Evolutionary conservation across 1,284 basidiomycete genomes (phyloP).

Genomic region (Ustilago loliicola): DNA sequence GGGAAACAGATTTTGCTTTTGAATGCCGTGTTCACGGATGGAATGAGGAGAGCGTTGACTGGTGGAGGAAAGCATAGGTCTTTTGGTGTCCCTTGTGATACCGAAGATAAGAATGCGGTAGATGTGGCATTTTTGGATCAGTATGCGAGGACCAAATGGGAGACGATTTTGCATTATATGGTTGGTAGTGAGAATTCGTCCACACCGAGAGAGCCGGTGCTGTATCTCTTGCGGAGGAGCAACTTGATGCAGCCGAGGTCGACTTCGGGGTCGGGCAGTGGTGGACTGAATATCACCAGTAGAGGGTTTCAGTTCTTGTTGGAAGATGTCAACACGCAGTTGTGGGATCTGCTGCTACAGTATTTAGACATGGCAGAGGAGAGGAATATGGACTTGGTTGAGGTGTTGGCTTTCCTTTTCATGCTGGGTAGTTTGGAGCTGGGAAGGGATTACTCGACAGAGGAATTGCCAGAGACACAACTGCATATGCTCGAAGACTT

Average conservation of each 20-base stretch:
- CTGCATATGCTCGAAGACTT: conserved; percentile 90
- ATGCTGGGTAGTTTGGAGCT: conserved; percentile 64
- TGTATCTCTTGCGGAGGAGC: conserved; percentile 84
- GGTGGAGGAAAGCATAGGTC: conserved; percentile 86
- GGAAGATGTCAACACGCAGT: conserved; percentile 93
- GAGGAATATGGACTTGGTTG: conserved; percentile 82
- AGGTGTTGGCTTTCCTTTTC: conserved; percentile 93
- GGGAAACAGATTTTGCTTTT: conserved; percentile 71
- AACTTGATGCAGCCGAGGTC: conserved; percentile 79
- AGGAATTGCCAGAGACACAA: conserved; percentile 83
- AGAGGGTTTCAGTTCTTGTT: conserved; percentile 96
- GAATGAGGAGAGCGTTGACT: conserved; percentile 69
- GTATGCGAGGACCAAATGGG: conserved; percentile 93
- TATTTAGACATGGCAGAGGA: conserved; percentile 74
- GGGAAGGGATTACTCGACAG: conserved; percentile 79
- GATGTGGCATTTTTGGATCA: conserved; percentile 80
- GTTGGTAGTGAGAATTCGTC: conserved; percentile 85
- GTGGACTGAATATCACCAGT: conserved; percentile 82
- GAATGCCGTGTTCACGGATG: conserved; percentile 62
- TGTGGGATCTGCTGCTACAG: conserved; percentile 95
- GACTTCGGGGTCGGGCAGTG: conserved; percentile 20
- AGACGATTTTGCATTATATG: conserved; percentile 98
- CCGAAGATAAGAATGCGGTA: conserved; percentile 70
- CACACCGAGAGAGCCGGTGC: conserved; percentile 83
- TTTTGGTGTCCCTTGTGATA: conserved; percentile 85